phyloP scores from a whole-genome alignment of 2,329 filamentous ascomycete genomes.

The Ophiocordyceps polyrhachis-furcata region DNA sequence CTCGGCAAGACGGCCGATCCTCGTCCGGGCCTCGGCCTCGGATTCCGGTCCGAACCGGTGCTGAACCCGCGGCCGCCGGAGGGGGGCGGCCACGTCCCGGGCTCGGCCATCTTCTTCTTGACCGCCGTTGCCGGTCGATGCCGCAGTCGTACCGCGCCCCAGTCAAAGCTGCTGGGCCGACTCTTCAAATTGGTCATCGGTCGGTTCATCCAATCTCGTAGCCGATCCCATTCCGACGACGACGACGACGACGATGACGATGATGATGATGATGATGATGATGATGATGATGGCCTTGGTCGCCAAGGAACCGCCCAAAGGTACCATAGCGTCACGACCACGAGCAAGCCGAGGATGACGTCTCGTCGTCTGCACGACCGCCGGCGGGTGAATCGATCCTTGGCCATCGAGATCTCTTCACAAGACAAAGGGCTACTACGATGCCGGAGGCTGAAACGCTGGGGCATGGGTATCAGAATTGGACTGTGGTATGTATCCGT shows the following conservation, averaged over 20 bases:
- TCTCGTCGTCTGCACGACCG: background rate
- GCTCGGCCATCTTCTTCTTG: constrained; percentile 8
- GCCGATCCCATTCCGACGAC: constrained; percentile 2
- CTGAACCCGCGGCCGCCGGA: constrained; percentile 16
- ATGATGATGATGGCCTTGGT: background rate
- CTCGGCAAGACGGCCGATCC: constrained; percentile 13
- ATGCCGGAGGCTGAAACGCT: no score
- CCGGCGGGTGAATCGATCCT: background rate
- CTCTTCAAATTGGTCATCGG: background rate
- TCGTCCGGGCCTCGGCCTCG: constrained; percentile 5
- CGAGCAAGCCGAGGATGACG: background rate
- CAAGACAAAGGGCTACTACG: no score
- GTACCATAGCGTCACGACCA: background rate
- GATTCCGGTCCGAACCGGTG: constrained; percentile 13
- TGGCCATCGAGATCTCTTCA: background rate
- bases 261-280: background rate
- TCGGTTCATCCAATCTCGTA: constrained; percentile 6
- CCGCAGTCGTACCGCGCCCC: constrained; percentile 12
- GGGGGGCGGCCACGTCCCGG: constrained; percentile 1
- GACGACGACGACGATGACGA: no score
- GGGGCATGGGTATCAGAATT: no score
- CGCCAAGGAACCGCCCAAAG: background rate
- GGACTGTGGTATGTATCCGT: no score
- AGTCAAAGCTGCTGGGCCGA: constrained; percentile 18
- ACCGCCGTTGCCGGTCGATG: constrained; percentile 7